Percentiles rank a stretch among this genome's conserved stretches.
Conservation (phyloP, 2,329 filamentous ascomycete species). For the Triangularia verruculosa region DNA sequence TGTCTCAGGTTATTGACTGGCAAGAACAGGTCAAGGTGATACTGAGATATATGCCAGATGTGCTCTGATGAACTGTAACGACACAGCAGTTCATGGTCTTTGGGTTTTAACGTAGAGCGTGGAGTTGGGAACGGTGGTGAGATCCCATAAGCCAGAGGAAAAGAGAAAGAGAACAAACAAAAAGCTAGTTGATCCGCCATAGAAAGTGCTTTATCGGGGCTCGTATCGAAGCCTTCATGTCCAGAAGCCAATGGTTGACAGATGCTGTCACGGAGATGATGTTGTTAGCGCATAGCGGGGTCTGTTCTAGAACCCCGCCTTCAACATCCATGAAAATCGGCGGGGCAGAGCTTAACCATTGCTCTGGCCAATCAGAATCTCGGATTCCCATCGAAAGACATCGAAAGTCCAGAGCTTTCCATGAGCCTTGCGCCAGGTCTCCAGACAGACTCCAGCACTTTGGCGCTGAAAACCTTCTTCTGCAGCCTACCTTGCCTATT, state of each 20-base stretch:
- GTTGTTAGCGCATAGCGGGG: conserved; percentile 10
- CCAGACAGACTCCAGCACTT: not conserved
- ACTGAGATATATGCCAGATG: too few species aligned
- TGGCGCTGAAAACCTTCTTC: conserved; percentile 19
- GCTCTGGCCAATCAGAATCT: conserved; percentile 23
- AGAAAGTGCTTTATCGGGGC: not conserved
- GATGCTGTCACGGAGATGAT: not conserved
- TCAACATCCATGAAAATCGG: not conserved
- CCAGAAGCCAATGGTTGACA: not conserved
- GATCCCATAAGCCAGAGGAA: too few species aligned
- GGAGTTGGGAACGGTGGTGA: too few species aligned
- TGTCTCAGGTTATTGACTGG: too few species aligned
- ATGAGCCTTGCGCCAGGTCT: conserved; percentile 15
- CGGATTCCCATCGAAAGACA: conserved; percentile 28
- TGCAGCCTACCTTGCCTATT: conserved; percentile 1
- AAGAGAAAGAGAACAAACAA: too few species aligned
- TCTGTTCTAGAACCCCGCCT: conserved; percentile 4
- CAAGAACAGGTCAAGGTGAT: too few species aligned
- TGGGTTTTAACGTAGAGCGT: too few species aligned
- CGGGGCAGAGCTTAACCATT: conserved; percentile 22
- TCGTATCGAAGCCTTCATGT: not conserved
- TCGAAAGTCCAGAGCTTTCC: conserved; percentile 31
- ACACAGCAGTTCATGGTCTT: too few species aligned
- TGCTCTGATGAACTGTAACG: too few species aligned
- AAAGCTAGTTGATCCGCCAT: too few species aligned